A percentile compares a stretch with the other conserved stretches of the same genome.
Evolutionary conservation across 495 filamentous ascomycete genomes (phyloP).

Genomic region (Podospora fimiseda): DNA sequence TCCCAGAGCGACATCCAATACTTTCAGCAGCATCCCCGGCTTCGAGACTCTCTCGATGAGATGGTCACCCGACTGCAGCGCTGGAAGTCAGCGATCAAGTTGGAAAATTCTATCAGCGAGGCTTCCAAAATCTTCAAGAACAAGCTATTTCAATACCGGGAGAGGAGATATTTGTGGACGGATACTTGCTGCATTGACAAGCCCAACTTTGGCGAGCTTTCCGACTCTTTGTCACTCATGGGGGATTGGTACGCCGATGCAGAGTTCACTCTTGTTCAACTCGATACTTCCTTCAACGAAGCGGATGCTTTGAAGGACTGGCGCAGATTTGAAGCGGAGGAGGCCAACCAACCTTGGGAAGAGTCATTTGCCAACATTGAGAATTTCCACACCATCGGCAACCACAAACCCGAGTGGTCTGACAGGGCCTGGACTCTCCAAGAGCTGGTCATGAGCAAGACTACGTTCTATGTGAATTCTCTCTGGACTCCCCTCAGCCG

Average conservation of each 20-base stretch:
- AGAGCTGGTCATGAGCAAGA: conserved; percentile 44
- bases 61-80: conserved; percentile 29
- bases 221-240: conserved; percentile 40
- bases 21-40: conserved; percentile 20
- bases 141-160: conserved; percentile 28
- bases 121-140: conserved; percentile 32
- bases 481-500: conserved; percentile 31
- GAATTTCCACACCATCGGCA: conserved; percentile 18
- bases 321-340: conserved; percentile 18
- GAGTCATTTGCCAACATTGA: conserved; percentile 14
- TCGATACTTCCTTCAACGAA: conserved; percentile 28
- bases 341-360: not conserved
- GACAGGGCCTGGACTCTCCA: conserved; percentile 45
- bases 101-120: conserved; percentile 27
- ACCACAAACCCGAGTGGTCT: conserved; percentile 31
- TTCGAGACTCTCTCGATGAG: conserved; percentile 34
- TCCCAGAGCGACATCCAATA: conserved; percentile 18
- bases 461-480: conserved; percentile 40
- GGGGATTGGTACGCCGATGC: conserved; percentile 45
- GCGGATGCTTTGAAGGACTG: conserved; percentile 24
- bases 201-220: conserved; percentile 31
- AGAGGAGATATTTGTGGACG: conserved; percentile 42
- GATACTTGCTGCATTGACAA: conserved; percentile 48
- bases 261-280: conserved; percentile 41
- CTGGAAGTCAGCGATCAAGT: conserved; percentile 37